Evolutionary conservation across 2,329 filamentous ascomycete species (phyloP), one percentile per base, ranked within the genome.

Genomic region (Fusarium fujikuroi): DNA sequence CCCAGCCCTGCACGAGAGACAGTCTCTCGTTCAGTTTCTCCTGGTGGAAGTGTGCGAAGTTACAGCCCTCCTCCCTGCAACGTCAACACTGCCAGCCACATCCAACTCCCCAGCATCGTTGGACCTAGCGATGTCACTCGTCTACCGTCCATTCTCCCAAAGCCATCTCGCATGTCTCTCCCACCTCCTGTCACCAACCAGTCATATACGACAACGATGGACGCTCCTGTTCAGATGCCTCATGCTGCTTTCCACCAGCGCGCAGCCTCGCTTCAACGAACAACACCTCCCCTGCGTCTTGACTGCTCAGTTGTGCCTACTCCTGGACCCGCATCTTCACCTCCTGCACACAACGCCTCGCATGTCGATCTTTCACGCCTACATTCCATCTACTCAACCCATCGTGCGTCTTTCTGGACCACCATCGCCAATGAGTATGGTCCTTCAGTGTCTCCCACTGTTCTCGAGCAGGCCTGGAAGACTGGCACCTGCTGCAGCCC

Each of bases 361-460:
- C 84, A 86, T 70, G 86, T 92, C 71, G 90, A 93, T 80, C 86
- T 91, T 77, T 84, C 87, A 34, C 91, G 92, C 53, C 90, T 95
- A 30, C 88, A 90, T 53, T 86, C 88, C 68, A 89, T 95, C 74
- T 95, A 95, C 81, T 88, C 90, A 59, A 84, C 88, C 12, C 92
- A 94, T 81, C 90, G 92, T 47, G 85, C 87, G 57, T 88, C 89
- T 14, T 95, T 95, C 83, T 95, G 93, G 93, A 85, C 88, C 39
- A 86, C 88, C 53, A 88, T 95, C 40, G 92, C 92, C 36, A 84
- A 88, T 32, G 92, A 94, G 76, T 95, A 95, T 77, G 92, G 92
- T 60, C 81, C 84, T 19, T 88, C 90, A 39, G 86, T 87, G 4
- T 91, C 89, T 54, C 89, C 92, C 3, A 85, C 87, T 19, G 85